Base-by-base conservation (phyloP, 768 basidiomycete genomes). In the Kwoniella sp. region DNA sequence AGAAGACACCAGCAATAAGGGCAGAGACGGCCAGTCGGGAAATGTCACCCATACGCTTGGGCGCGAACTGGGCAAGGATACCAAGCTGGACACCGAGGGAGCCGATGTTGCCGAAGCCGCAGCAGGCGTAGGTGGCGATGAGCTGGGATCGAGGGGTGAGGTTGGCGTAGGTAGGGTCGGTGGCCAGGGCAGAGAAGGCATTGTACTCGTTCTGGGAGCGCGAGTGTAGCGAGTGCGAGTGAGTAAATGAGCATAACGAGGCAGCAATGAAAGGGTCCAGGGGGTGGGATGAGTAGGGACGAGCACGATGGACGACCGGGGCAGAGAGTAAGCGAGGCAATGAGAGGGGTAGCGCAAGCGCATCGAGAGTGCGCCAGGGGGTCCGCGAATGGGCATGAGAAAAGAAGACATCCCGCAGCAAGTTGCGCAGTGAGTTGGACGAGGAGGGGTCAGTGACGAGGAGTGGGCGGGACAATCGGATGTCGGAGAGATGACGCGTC, bases 271-370 rank as follows among this genome's bases (percentile, higher is more conserved):
- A n/a, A n/a, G n/a, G n/a, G n/a, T n/a, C 81, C 56, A 93, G 56
- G 23, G 90, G 90, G 75, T 92, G 92, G 77, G 87, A 86, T 61
- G 91, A 73, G 76, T 95, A 92, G 33, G 88, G 84, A 53, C 91
- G 76, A 62, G 90, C 79, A 55, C 92, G 82, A 70, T 92, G 83
- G n/a, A n/a, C n/a, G n/a, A n/a, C n/a, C n/a, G n/a, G n/a, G n/a
- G n/a, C n/a, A n/a, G n/a, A n/a, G n/a, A n/a, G n/a, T n/a, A n/a
- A n/a, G n/a, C n/a, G n/a, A n/a, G n/a, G n/a, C n/a, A n/a, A n/a
- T n/a, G n/a, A n/a, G n/a, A n/a, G n/a, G n/a, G n/a, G n/a, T n/a
- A n/a, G n/a, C n/a, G n/a, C n/a, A n/a, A n/a, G n/a, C n/a, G n/a
- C n/a, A n/a, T n/a, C n/a, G n/a, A n/a, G n/a, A n/a, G n/a, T n/a